Evolutionary conservation across 345 rosid species (phyloP).

Genomic region (Streptanthus diversifolius): DNA sequence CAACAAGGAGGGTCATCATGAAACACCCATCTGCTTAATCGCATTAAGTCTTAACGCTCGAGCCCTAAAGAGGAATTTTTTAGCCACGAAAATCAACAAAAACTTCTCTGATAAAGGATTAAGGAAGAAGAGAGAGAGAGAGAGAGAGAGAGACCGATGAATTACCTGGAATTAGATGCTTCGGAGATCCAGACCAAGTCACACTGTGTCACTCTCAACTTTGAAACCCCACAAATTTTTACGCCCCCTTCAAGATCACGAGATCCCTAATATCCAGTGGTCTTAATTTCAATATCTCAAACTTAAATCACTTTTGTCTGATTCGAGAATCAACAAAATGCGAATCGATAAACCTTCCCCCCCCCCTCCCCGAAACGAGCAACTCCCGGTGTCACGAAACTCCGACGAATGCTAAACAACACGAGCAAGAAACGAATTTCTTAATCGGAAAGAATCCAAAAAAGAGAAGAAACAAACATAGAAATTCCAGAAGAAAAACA

Average conservation of each 20-base stretch:
- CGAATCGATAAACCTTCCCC: slow-evolving; percentile 12
- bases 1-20: slow-evolving; percentile 54
- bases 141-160: neutral
- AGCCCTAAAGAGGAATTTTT: neutral
- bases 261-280: slow-evolving; percentile 9
- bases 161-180: slow-evolving; percentile 18
- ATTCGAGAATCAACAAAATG: slow-evolving; percentile 17
- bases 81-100: neutral
- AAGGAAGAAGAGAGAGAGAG: neutral
- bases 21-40: slow-evolving; percentile 52
- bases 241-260: neutral
- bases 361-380: neutral
- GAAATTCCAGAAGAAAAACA: neutral
- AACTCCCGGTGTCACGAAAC: neutral
- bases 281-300: slow-evolving; percentile 1
- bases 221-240: neutral
- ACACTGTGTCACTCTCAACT: slow-evolving; percentile 30
- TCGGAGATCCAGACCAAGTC: slow-evolving; percentile 17
- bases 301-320: neutral
- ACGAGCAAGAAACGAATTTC: neutral
- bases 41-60: slow-evolving; percentile 12
- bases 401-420: slow-evolving; percentile 4
- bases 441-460: neutral
- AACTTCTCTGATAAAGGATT: neutral
- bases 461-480: slow-evolving; percentile 2